Evolutionary conservation across 805 yeast species (phyloP), one percentile per base, ranked within the genome.

Genomic region (Pichia nanzhaoensis): DNA sequence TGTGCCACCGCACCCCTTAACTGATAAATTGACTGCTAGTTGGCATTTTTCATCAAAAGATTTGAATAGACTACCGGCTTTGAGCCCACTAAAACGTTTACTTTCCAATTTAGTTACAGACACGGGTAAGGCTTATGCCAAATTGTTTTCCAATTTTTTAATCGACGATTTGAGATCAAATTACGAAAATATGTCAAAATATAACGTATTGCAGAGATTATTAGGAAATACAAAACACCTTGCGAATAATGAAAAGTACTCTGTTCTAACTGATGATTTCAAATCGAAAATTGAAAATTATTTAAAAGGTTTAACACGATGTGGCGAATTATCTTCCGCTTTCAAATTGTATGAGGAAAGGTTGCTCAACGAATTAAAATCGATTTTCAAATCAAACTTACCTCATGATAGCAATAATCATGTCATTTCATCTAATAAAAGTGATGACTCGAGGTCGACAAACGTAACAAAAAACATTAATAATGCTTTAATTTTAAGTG

Each of bases 331-430:
- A 22, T 69, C 75, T 1, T 66, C 74, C 13, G 85, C 95, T 0
- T 80, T 82, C 51, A 68, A 71, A 34, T 57, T 67, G 3, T 89
- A 84, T 59, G 85, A 82, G 54, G 91, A 81, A 20, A 71, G 70
- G 17, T 77, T 85, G n/a, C 67, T 81, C 12, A 66, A 71, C 1
- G 95, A 89, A 53, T 70, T 87, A 44, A 88, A 88, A 60, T 71
- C 74, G 13, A 77, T 88, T 14, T 85, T 90, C 33, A 77, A 85
- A 48, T 66, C 65, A 4, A 69, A 77, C 52, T 59, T 89, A 42
- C 96, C 95, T 0, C 69, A 61, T 37, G 78, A 64, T 24, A 47
- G 50, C n/a, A 40, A 50, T 20, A 59, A 58, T 17, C 33, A 45
- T 4, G 36, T 41, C 8, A 16, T 36, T 7, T 43, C 37, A n/a